A percentile compares a stretch with the other conserved stretches of the same genome.
phyloP scores from a whole-genome alignment of 2,329 filamentous ascomycete species.

The Claviceps africana region DNA sequence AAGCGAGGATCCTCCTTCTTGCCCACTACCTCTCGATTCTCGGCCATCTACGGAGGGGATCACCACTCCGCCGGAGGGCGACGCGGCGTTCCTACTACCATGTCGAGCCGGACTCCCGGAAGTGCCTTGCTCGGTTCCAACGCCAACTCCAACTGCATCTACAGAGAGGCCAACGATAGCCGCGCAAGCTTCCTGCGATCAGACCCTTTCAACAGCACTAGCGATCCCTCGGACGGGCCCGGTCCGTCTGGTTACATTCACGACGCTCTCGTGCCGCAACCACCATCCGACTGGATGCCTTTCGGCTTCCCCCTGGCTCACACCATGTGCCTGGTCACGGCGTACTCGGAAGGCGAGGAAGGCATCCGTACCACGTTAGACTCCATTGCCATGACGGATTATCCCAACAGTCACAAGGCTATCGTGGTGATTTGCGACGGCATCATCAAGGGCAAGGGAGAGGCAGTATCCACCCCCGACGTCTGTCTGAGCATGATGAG shows the following conservation, averaged over 20 bases:
- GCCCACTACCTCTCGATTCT: conserved; percentile 88
- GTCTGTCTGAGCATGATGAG: conserved; percentile 89
- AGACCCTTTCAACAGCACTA: conserved; percentile 39
- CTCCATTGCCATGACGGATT: conserved; percentile 93
- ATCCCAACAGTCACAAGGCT: conserved; percentile 97
- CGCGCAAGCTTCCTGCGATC: conserved; percentile 51
- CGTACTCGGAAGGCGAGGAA: conserved; percentile 89
- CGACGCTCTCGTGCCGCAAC: conserved; percentile 88
- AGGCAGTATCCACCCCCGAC: conserved; percentile 75
- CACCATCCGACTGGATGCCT: conserved; percentile 91
- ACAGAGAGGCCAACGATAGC: conserved; percentile 51
- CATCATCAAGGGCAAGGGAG: conserved; percentile 91
- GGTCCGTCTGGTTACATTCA: conserved; percentile 93
- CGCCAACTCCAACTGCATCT: conserved; percentile 47
- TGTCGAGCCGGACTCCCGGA: conserved; percentile 76
- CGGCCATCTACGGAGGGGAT: conserved; percentile 72
- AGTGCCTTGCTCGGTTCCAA: conserved; percentile 49
- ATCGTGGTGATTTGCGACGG: conserved; percentile 95
- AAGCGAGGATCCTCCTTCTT: conserved; percentile 77
- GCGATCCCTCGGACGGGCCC: conserved; percentile 49
- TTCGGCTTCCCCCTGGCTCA: conserved; percentile 93
- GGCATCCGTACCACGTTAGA: conserved; percentile 88
- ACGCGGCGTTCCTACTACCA: conserved; percentile 63
- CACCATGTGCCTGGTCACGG: conserved; percentile 85
- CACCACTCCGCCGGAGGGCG: conserved; percentile 31